Evolutionary conservation across 371 early-diverging fungal genomes (phyloP), one percentile per base, ranked within the genome.

Genomic region (Umbelopsis sp.): DNA sequence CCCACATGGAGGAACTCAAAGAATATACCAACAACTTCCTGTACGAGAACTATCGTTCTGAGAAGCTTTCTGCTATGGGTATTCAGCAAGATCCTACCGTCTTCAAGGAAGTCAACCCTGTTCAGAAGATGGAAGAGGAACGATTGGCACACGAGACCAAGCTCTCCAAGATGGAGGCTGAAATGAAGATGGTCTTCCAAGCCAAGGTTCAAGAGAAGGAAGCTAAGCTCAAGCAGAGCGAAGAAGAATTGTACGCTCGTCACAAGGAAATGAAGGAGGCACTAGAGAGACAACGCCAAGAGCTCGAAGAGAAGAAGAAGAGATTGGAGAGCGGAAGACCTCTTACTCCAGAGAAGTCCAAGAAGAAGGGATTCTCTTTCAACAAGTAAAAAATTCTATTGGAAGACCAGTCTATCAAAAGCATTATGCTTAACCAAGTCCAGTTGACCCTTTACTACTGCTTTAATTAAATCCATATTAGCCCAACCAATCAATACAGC

Each of bases 181-280:
- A 98, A 78, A 97, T 98, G 98, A 93, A 93, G 79, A 88, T 92
- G 12, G 98, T 98, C 44, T 97, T 98, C 93, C 94, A 96, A 78
- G 96, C 95, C 72, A 98, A 98, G 89, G 97, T 98, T 12, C 94
- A 95, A 69, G 99, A 98, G 80, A 97, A 97, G 87, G 98, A 97
- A 77, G 84, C 92, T 65, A 97, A 97, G 85, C 84, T 98, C 75
- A 97, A 96, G 84, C 96, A 96, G 74, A 91, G 92, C 32, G 99
- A 98, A 76, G 97, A 97, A 76, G 99, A 98, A 79, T 86, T 97
- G 37, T 95, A 96, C 73, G 93, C 96, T 44, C 93, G 96, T 69
- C 97, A 98, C 85, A 92, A 94, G 75, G 97, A 97, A 74, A 96
- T 97, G 96, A 96, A 96, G 88, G 95, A 96, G 50, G 93, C 94